These are phyloP conservation scores for Dacryopinax primogenitus DNA, from an alignment of 768 basidiomycete genomes.

Conservation along the genomic window DNA sequence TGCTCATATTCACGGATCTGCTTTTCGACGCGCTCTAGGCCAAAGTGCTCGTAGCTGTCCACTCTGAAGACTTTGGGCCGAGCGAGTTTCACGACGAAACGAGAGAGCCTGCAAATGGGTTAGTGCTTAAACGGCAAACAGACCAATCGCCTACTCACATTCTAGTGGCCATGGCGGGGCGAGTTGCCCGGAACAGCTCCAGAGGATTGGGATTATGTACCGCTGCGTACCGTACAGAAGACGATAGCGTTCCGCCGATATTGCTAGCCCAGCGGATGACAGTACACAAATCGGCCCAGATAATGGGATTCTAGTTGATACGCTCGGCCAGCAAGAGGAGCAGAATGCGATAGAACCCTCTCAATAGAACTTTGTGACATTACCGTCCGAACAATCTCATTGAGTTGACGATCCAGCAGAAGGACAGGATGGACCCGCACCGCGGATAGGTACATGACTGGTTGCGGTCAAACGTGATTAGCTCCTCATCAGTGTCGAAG, in stretches of 20 bases:
- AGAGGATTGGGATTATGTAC: not conserved
- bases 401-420: not conserved
- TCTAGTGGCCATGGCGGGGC: not conserved
- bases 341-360: not conserved
- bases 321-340: not conserved
- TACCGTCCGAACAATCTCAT: not conserved
- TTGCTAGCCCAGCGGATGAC: not conserved
- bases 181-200: not conserved
- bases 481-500: not conserved
- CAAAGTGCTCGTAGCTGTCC: slow-evolving; percentile 6
- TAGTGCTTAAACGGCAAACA: not conserved
- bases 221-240: too few relatives aligned
- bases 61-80: not conserved
- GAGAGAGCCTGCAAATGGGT: not conserved
- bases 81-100: slow-evolving; percentile 1
- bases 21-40: not conserved
- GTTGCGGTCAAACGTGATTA: not conserved
- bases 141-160: not conserved
- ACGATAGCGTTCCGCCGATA: not conserved
- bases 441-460: not conserved
- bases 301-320: not conserved
- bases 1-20: not conserved
- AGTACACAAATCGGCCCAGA: not conserved
- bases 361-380: not conserved
- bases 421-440: not conserved